Conservation (phyloP, 192 early-diverging fungal species). For the Coemansia sp. region DNA sequence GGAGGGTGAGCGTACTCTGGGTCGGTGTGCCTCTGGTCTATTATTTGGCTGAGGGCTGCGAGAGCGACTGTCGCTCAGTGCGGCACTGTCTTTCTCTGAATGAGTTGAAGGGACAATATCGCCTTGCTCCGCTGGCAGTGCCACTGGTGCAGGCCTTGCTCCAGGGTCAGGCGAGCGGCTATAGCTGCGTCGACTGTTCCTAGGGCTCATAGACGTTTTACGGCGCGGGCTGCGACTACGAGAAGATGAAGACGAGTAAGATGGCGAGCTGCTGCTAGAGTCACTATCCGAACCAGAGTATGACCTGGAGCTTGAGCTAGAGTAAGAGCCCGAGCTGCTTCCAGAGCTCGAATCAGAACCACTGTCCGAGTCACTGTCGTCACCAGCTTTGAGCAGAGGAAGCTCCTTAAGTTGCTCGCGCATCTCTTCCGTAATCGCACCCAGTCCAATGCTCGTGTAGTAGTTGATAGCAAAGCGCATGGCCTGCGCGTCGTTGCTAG, state of each 20-base stretch:
- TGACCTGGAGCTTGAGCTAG: constrained; percentile 20
- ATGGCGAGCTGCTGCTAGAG: constrained; percentile 24
- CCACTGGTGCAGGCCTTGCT: background rate
- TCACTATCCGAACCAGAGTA: constrained; percentile 24
- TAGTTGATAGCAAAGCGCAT: constrained; percentile 98
- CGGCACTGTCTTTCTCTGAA: background rate
- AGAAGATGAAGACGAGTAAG: constrained; percentile 21
- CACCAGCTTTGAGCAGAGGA: constrained; percentile 10
- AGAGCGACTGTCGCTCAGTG: background rate
- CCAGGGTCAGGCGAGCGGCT: background rate
- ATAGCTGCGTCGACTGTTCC: background rate
- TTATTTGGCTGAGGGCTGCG: background rate
- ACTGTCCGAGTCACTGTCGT: constrained; percentile 23
- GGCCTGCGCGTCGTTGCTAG: constrained; percentile 80
- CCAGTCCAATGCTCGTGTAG: constrained; percentile 91
- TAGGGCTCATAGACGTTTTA: background rate
- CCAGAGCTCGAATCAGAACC: constrained; percentile 19
- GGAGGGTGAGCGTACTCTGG: constrained; percentile 39
- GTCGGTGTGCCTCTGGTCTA: background rate
- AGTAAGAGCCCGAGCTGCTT: constrained; percentile 28
- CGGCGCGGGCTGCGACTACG: constrained; percentile 10
- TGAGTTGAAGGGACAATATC: background rate
- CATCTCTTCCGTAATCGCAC: constrained; percentile 88
- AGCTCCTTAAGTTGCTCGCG: constrained; percentile 79
- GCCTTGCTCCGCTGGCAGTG: background rate